Conservation (phyloP, 768 basidiomycete genomes). For the Rubroboletus satanas region DNA sequence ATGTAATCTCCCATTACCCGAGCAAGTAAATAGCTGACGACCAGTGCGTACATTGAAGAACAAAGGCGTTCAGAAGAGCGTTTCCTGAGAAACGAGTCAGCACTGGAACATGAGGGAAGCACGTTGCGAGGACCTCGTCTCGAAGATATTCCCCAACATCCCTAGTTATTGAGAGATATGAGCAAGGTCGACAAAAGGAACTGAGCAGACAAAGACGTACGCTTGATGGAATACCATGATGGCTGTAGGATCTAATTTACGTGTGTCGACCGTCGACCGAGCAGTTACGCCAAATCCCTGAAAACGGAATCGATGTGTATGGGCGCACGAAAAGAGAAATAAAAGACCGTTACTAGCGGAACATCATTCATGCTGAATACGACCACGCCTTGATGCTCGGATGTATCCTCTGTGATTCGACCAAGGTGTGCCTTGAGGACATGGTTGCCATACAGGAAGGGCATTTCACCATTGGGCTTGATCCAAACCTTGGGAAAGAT, state of each 20-base stretch:
- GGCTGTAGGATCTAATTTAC: conserved; percentile 94
- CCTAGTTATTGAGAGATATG: conserved; percentile 36
- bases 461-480: conserved; percentile 99
- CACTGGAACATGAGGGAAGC: not conserved
- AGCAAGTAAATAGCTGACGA: conserved; percentile 12
- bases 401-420: conserved; percentile 96
- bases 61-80: conserved; percentile 55
- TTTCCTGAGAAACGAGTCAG: conserved; percentile 51
- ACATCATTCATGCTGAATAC: conserved; percentile 95
- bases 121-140: conserved; percentile 67
- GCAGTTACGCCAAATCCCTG: conserved; percentile 98
- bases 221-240: conserved; percentile 99
- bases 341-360: conserved; percentile 61
- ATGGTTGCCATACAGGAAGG: conserved; percentile 98
- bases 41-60: not conserved
- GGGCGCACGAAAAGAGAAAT: not conserved
- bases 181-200: conserved; percentile 1
- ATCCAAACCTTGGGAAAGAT: conserved; percentile 78
- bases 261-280: conserved; percentile 89
- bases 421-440: conserved; percentile 98
- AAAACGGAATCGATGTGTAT: conserved; percentile 5
- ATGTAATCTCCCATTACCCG: conserved; percentile 17
- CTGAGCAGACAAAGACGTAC: conserved; percentile 36
- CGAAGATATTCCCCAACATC: conserved; percentile 98
- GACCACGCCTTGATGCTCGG: conserved; percentile 97